These are phyloP conservation scores for Candida tunisiensis DNA, from an alignment of 1,139 yeast species.

Conservation along the genomic window DNA sequence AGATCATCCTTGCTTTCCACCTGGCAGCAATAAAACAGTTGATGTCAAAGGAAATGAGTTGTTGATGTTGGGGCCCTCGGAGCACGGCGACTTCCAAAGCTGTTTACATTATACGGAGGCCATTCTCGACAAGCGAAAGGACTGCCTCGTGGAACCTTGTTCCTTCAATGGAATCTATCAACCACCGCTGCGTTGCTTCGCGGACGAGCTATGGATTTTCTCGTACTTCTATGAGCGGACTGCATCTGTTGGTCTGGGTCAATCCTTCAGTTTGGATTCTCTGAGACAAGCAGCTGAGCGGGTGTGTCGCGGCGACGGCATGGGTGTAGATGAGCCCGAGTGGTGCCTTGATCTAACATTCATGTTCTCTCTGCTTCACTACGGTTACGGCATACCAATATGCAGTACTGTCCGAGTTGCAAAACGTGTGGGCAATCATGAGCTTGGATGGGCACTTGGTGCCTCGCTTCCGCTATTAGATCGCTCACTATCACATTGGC, in stretches of 20 bases:
- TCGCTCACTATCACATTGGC: too few species aligned
- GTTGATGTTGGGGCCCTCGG: too few species aligned
- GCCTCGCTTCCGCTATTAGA: too few species aligned
- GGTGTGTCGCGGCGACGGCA: constrained; percentile 86
- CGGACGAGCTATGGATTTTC: constrained; percentile 70
- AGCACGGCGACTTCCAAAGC: constrained; percentile 43
- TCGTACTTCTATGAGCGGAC: constrained; percentile 93
- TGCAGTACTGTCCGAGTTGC: not conserved
- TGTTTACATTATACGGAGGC: constrained; percentile 76
- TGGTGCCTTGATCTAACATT: too few species aligned
- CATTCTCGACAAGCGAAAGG: constrained; percentile 65
- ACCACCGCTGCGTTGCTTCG: constrained; percentile 80
- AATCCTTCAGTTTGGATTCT: constrained; percentile 71
- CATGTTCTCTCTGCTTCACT: too few species aligned
- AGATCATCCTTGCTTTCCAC: too few species aligned
- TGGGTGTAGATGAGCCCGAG: too few species aligned
- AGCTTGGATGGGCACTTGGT: too few species aligned
- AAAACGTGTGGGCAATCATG: too few species aligned
- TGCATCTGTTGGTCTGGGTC: constrained; percentile 86
- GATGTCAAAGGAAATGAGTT: too few species aligned
- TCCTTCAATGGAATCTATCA: constrained; percentile 95
- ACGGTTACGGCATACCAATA: not conserved
- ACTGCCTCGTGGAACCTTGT: constrained; percentile 65
- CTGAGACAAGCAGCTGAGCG: constrained; percentile 62
- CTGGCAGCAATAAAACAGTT: too few species aligned